Percentiles rank a stretch among this genome's conserved stretches.
Evolutionary conservation across 1,284 basidiomycete species (phyloP).

Genomic region (Fomitopsis palustris): DNA sequence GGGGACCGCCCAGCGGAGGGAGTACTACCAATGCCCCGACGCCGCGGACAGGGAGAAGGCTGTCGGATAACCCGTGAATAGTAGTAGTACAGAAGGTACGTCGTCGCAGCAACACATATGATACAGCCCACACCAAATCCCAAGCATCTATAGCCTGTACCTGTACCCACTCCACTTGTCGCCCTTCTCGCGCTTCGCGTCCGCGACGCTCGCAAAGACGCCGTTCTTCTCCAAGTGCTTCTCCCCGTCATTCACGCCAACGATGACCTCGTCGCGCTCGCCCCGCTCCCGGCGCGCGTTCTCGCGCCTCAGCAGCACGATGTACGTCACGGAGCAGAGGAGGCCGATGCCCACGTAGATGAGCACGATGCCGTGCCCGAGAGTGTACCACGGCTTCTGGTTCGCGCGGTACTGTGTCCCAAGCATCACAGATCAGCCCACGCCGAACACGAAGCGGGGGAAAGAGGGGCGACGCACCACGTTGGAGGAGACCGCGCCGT

Average conservation of each 20-base stretch:
- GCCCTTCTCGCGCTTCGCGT: constrained; percentile 36
- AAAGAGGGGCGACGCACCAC: constrained; percentile 34
- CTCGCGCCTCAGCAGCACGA: constrained; percentile 35
- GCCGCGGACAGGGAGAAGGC: no score
- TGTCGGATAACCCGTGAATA: not conserved
- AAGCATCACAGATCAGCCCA: not conserved
- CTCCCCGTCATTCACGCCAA: constrained; percentile 26
- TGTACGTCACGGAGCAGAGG: constrained; percentile 36
- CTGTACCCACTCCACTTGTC: constrained; percentile 37
- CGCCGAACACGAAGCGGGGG: not conserved
- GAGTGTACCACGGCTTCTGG: constrained; percentile 41
- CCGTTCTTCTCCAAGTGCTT: constrained; percentile 29
- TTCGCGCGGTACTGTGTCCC: constrained; percentile 15
- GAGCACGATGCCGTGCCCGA: constrained; percentile 50
- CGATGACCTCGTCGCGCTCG: constrained; percentile 45
- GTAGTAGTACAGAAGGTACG: not conserved
- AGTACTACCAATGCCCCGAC: no score
- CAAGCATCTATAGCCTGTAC: constrained; percentile 26
- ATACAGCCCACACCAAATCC: not conserved
- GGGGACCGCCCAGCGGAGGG: no score
- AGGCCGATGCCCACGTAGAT: constrained; percentile 46
- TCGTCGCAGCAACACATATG: not conserved
- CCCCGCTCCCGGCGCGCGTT: constrained; percentile 43
- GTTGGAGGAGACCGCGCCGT: constrained; percentile 44
- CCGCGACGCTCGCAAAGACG: constrained; percentile 30